phyloP scores from a whole-genome alignment of 176 grass and related monocot species.

The Secale cereale region DNA sequence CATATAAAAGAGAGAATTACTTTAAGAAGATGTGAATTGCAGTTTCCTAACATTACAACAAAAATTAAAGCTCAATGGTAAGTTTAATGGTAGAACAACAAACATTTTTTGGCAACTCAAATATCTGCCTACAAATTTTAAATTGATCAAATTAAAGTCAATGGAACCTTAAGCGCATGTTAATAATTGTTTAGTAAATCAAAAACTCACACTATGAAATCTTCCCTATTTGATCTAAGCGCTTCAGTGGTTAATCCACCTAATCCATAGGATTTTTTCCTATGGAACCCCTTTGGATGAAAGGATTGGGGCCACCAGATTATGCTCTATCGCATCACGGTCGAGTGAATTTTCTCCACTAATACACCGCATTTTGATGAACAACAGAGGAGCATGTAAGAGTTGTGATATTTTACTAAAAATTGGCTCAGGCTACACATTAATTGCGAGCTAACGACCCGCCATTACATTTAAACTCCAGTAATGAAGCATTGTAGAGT shows the following conservation, averaged over 20 bases:
- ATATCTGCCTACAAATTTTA: no score
- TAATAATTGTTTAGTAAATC: neutral
- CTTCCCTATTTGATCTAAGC: neutral
- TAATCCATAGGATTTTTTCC: neutral
- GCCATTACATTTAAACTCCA: neutral
- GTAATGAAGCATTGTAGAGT: no score
- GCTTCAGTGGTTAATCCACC: neutral
- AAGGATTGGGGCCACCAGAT: no score
- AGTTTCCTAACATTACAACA: no score
- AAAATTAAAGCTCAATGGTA: no score
- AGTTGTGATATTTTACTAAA: neutral
- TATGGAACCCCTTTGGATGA: no score
- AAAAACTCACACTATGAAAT: neutral
- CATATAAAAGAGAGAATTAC: no score
- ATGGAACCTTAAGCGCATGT: neutral
- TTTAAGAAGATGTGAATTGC: no score
- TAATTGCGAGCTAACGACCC: neutral
- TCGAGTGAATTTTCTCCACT: neutral
- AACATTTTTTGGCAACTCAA: no score
- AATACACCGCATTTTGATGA: neutral
- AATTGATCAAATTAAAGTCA: no score
- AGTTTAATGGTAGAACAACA: no score
- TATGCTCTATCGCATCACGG: neutral
- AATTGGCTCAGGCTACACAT: neutral
- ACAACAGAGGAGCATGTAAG: neutral